A percentile compares a stretch with the other conserved stretches of the same genome.
These are phyloP conservation scores for Thalassiosira exigua DNA, from an alignment of 352 stramenopile genomes.

Conservation along the genomic window DNA sequence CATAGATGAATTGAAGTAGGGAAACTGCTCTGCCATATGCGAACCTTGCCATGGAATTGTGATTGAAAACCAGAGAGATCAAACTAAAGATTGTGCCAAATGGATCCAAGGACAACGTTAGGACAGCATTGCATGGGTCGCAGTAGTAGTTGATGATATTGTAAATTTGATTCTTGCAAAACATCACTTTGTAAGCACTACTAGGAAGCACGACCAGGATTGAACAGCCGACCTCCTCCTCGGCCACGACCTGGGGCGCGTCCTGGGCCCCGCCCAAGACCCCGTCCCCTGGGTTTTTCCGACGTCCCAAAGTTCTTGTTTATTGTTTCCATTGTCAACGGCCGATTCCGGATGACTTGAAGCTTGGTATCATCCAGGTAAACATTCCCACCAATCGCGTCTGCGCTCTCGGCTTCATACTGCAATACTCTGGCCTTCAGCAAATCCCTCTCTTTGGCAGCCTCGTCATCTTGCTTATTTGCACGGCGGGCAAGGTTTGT, in stretches of 20 bases:
- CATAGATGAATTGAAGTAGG: too few relatives aligned
- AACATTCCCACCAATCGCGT: constrained; percentile 74
- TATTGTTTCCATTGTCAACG: constrained; percentile 81
- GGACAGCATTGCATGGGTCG: too few relatives aligned
- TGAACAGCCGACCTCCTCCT: constrained; percentile 58
- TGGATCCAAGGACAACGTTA: too few relatives aligned
- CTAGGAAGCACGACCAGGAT: constrained; percentile 49
- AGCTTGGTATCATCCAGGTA: constrained; percentile 85
- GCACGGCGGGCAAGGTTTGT: constrained; percentile 90
- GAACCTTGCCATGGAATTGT: too few relatives aligned
- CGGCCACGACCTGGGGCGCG: constrained; percentile 17
- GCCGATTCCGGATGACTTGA: constrained; percentile 79
- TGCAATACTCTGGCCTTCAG: constrained; percentile 82
- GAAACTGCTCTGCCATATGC: too few relatives aligned
- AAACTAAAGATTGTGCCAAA: too few relatives aligned
- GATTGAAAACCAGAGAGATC: too few relatives aligned
- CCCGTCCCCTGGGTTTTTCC: constrained; percentile 30
- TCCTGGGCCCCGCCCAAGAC: neutral
- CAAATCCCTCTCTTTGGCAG: constrained; percentile 76
- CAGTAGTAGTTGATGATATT: too few relatives aligned
- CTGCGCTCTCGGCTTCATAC: constrained; percentile 82
- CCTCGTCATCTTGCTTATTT: constrained; percentile 83
- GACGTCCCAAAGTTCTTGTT: constrained; percentile 79
- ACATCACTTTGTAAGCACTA: too few relatives aligned
- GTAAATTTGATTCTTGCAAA: too few relatives aligned